phyloP scores from a whole-genome alignment of 805 yeast species.

The Starmerella potacharoeniae region DNA sequence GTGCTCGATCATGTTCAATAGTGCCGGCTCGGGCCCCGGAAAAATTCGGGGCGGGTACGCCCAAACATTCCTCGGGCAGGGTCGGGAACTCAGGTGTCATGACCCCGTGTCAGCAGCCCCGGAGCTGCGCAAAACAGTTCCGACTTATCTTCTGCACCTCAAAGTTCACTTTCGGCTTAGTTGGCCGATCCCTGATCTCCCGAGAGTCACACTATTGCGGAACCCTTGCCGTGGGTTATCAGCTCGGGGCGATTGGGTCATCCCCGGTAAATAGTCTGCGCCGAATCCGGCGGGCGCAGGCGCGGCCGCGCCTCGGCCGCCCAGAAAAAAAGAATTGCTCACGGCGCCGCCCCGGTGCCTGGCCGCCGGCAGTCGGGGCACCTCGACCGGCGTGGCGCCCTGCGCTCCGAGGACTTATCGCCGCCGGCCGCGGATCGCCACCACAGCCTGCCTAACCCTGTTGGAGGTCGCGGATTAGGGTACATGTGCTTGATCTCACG shows the following conservation, averaged over 20 bases:
- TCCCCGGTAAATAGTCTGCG: background rate
- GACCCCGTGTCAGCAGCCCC: background rate
- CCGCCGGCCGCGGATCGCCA: constrained; percentile 2
- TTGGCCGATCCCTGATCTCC: background rate
- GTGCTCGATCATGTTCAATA: background rate
- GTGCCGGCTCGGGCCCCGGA: background rate
- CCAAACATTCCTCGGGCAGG: background rate
- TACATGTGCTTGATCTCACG: background rate
- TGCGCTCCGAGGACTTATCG: background rate
- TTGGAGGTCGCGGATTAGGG: background rate
- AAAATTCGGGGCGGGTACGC: background rate
- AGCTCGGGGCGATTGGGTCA: background rate
- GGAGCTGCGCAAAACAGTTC: background rate
- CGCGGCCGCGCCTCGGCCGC: too few species aligned
- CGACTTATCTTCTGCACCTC: background rate
- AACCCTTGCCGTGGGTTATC: constrained; percentile 1
- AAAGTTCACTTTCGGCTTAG: background rate
- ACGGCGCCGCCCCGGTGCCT: too few species aligned
- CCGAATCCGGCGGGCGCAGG: too few species aligned
- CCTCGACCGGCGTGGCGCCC: background rate
- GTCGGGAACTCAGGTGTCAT: background rate
- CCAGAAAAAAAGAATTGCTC: too few species aligned
- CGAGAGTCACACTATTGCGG: background rate
- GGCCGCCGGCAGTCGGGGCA: too few species aligned
- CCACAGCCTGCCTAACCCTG: background rate